Percentiles rank a stretch among this genome's conserved stretches.
Evolutionary conservation across 2,329 filamentous ascomycete species (phyloP).

Genomic region (Lasiodiplodia gonubiensis): DNA sequence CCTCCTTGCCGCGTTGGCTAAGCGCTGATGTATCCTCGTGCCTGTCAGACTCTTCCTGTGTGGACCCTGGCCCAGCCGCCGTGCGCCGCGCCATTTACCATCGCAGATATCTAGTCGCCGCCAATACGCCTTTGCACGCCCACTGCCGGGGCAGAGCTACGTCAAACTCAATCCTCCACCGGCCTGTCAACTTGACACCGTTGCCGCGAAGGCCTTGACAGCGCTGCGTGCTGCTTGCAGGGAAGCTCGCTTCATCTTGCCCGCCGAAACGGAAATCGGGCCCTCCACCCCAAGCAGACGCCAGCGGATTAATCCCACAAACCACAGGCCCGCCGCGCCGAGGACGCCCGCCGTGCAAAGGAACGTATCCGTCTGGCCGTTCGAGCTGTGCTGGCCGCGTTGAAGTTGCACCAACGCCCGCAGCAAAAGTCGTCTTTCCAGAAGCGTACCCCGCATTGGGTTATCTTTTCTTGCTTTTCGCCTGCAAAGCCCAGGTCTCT

Average conservation of each 20-base stretch:
- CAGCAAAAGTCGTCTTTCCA: slow-evolving; percentile 20
- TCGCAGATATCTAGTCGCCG: slow-evolving; percentile 36
- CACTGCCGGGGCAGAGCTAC: slow-evolving; percentile 22
- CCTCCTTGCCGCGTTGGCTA: slow-evolving; percentile 41
- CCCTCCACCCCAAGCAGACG: slow-evolving; percentile 22
- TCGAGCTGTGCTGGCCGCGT: slow-evolving; percentile 9
- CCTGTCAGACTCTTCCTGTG: slow-evolving; percentile 43
- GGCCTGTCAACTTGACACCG: slow-evolving; percentile 29
- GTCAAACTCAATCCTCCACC: slow-evolving; percentile 27
- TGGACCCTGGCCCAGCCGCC: slow-evolving; percentile 41
- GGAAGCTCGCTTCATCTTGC: slow-evolving; percentile 28
- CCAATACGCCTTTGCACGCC: slow-evolving; percentile 24
- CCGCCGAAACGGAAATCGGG: slow-evolving; percentile 24
- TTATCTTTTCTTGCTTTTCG: slow-evolving; percentile 27
- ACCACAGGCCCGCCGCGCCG: slow-evolving; percentile 16
- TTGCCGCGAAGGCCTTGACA: slow-evolving; percentile 23
- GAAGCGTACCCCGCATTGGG: slow-evolving; percentile 29
- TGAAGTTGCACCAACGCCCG: slow-evolving; percentile 20
- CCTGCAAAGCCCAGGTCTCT: slow-evolving; percentile 24
- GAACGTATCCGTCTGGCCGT: slow-evolving; percentile 16
- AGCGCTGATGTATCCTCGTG: slow-evolving; percentile 46
- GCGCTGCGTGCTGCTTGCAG: slow-evolving; percentile 25
- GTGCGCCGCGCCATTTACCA: slow-evolving; percentile 35
- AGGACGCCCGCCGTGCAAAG: slow-evolving; percentile 14
- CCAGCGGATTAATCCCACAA: slow-evolving; percentile 23